Conservation (phyloP, 176 grass and related monocot genomes). For the Hsuehochloa calcarea region DNA sequence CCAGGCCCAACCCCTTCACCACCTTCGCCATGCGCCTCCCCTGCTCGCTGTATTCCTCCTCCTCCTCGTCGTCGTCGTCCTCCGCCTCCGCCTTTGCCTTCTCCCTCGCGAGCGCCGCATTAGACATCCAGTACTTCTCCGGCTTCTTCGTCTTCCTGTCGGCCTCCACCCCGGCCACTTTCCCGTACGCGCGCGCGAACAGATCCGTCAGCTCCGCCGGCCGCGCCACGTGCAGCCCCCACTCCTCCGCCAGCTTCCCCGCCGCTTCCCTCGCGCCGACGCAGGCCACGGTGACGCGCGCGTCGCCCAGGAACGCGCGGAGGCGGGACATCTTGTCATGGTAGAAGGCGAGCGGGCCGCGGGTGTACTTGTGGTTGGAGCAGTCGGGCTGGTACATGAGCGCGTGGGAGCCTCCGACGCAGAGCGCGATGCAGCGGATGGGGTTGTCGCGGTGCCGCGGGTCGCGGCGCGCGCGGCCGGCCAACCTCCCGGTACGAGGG, state of each 20-base stretch:
- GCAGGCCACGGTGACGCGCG: background rate
- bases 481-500: background rate
- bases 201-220: conserved; percentile 21
- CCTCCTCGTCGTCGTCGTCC: background rate
- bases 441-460: background rate
- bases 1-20: too few species aligned
- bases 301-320: background rate
- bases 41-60: too few species aligned
- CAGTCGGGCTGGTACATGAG: background rate
- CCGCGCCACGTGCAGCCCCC: conserved; percentile 15
- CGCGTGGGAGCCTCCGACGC: conserved; percentile 4
- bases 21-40: too few species aligned
- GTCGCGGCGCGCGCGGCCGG: background rate
- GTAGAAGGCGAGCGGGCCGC: background rate
- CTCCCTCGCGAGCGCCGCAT: background rate
- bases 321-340: background rate
- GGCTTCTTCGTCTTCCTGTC: background rate
- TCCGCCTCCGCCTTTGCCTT: background rate
- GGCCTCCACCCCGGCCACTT: background rate
- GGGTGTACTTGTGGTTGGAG: background rate
- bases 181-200: conserved; percentile 26
- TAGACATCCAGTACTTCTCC: background rate
- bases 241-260: background rate
- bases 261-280: background rate
- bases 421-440: conserved; percentile 16